Percentiles rank a stretch among this genome's conserved stretches.
Evolutionary conservation across 768 basidiomycete genomes (phyloP).

Genomic region (Rhodotorula paludigena): DNA sequence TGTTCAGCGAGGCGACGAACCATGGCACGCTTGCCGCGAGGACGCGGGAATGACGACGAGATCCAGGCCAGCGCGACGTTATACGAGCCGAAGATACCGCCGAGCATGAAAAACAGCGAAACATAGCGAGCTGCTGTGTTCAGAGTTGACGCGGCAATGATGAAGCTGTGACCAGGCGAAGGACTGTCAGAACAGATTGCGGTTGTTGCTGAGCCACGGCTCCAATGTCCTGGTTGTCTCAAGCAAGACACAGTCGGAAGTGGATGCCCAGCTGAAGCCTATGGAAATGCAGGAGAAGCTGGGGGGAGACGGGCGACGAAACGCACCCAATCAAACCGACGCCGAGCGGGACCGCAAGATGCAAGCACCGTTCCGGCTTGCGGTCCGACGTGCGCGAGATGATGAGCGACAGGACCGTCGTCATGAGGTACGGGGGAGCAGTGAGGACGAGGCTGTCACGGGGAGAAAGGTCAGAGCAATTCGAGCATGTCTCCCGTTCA

Average conservation of each 20-base stretch:
- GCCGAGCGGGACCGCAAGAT: constrained; percentile 36
- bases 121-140: constrained; percentile 41
- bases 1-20: neutral
- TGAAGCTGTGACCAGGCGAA: neutral
- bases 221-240: no score
- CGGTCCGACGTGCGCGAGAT: constrained; percentile 40
- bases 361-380: constrained; percentile 39
- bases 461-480: neutral
- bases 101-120: constrained; percentile 42
- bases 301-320: neutral
- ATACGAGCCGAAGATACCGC: constrained; percentile 41
- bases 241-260: no score
- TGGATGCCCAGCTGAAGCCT: no score
- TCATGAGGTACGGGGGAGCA: constrained; percentile 43
- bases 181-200: no score
- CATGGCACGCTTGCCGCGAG: constrained; percentile 42
- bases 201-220: no score
- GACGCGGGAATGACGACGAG: constrained; percentile 39
- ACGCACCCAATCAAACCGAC: constrained; percentile 38
- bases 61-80: constrained; percentile 43
- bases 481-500: no score
- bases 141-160: constrained; percentile 31
- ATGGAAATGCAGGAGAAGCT: neutral
- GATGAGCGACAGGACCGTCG: constrained; percentile 34
- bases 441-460: constrained; percentile 37